Conservation (phyloP, 306 rosid genomes). For the Parietaria judaica region DNA sequence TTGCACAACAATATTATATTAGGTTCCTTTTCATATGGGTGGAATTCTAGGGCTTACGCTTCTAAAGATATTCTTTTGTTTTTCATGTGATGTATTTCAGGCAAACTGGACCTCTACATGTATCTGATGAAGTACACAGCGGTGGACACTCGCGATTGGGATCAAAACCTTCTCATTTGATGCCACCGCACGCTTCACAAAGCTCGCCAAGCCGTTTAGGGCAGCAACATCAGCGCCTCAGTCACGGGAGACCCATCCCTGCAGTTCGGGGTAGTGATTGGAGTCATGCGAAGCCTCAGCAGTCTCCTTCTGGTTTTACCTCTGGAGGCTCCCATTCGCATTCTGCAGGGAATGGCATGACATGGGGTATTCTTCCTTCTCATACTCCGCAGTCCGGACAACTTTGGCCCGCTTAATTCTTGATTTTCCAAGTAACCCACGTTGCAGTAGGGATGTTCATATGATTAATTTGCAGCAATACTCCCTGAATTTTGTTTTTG, state of each 20-base stretch:
- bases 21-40: neutral
- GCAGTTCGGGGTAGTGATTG: slow-evolving; percentile 46
- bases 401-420: neutral
- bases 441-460: no score
- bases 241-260: slow-evolving; percentile 53
- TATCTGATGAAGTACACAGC: slow-evolving; percentile 45
- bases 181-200: slow-evolving; percentile 62
- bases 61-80: neutral
- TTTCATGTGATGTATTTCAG: slow-evolving; percentile 31
- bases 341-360: slow-evolving; percentile 68
- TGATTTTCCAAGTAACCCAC: no score
- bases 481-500: no score
- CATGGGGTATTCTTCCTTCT: slow-evolving; percentile 69
- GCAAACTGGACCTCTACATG: slow-evolving; percentile 59
- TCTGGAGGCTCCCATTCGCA: slow-evolving; percentile 59
- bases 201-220: slow-evolving; percentile 93
- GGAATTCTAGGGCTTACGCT: neutral
- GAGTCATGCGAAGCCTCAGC: slow-evolving; percentile 68
- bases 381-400: slow-evolving; percentile 3
- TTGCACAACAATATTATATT: no score
- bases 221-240: slow-evolving; percentile 66
- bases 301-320: slow-evolving; percentile 55
- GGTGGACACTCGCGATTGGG: slow-evolving; percentile 12
- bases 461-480: no score
- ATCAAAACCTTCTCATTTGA: slow-evolving; percentile 29